phyloP scores from a whole-genome alignment of 768 basidiomycete genomes.

The Calocera cornea region DNA sequence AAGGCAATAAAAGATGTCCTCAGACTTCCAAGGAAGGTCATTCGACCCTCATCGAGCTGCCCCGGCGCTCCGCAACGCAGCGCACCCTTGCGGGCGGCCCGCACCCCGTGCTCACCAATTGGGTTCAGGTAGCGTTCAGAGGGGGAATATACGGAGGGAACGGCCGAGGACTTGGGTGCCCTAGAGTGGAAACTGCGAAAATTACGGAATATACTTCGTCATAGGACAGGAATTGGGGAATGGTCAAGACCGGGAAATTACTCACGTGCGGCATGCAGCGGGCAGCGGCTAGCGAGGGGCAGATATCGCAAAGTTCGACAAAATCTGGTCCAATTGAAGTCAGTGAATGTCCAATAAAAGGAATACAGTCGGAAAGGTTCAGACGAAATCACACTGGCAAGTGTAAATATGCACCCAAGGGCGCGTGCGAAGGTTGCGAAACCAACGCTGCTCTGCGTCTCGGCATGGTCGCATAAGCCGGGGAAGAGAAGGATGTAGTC shows the following conservation, averaged over 20 bases:
- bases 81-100: slow-evolving; percentile 55
- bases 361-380: slow-evolving; percentile 25
- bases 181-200: slow-evolving; percentile 86
- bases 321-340: background rate
- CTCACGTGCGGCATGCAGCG: slow-evolving; percentile 8
- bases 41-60: slow-evolving; percentile 51
- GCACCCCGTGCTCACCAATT: slow-evolving; percentile 38
- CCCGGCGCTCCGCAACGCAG: slow-evolving; percentile 57
- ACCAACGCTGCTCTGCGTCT: slow-evolving; percentile 52
- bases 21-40: slow-evolving; percentile 90
- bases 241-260: slow-evolving; percentile 2
- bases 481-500: slow-evolving; percentile 74
- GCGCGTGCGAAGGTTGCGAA: slow-evolving; percentile 53
- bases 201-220: slow-evolving; percentile 40
- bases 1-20: slow-evolving; percentile 20
- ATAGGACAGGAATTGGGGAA: slow-evolving; percentile 29
- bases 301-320: background rate
- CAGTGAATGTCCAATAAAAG: background rate
- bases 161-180: slow-evolving; percentile 62
- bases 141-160: slow-evolving; percentile 61
- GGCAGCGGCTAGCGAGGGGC: background rate
- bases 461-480: slow-evolving; percentile 83
- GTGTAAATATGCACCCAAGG: slow-evolving; percentile 50
- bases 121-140: slow-evolving; percentile 49
- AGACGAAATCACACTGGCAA: slow-evolving; percentile 85